Conservation (phyloP, 1,284 basidiomycete genomes). For the Hypsizygus ulmarius region DNA sequence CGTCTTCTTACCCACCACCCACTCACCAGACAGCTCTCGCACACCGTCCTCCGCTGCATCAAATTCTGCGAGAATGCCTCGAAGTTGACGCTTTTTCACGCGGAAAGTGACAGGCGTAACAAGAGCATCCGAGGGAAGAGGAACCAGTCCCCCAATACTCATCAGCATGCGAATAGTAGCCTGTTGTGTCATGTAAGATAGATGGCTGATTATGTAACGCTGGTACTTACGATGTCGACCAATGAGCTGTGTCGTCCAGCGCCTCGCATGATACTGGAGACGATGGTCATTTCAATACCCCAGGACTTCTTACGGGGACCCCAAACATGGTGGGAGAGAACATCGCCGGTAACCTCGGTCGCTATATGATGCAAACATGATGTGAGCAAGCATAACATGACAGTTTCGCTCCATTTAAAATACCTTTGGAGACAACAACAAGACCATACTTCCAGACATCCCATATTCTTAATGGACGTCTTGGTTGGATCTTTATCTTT, state of each 20-base stretch:
- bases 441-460: constrained; percentile 68
- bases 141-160: constrained; percentile 79
- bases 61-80: constrained; percentile 74
- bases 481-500: constrained; percentile 53
- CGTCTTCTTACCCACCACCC: constrained; percentile 90
- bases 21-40: constrained; percentile 90
- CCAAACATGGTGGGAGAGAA: constrained; percentile 71
- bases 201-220: not conserved
- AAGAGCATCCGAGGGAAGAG: constrained; percentile 90
- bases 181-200: constrained; percentile 34
- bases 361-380: constrained; percentile 40
- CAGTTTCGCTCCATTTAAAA: constrained; percentile 15
- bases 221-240: constrained; percentile 71
- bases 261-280: constrained; percentile 84
- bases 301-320: constrained; percentile 84
- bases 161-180: constrained; percentile 77
- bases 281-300: constrained; percentile 87
- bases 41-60: constrained; percentile 73
- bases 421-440: constrained; percentile 66
- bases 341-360: constrained; percentile 64
- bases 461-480: constrained; percentile 56
- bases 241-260: constrained; percentile 82
- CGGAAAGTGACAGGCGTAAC: constrained; percentile 94
- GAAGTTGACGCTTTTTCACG: constrained; percentile 70
- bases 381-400: not conserved